Base-by-base conservation (phyloP, 1,284 basidiomycete species). In the Stygiomarasmius scandens region DNA sequence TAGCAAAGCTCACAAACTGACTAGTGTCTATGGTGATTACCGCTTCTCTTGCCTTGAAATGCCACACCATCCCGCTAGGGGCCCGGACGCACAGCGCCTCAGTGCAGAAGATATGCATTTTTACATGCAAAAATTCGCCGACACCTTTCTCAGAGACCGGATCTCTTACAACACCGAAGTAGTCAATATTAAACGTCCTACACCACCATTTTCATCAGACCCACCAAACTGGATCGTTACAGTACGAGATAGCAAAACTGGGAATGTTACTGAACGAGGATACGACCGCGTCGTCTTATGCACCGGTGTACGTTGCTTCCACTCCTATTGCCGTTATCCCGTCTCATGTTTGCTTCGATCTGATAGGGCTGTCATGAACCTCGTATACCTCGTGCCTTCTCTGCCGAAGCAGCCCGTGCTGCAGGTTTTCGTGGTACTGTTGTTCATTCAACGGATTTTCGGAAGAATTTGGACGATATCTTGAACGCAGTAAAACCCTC, bases 21-120 rank as follows among this genome's bases (percentile, higher is more conserved):
- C 25, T 29, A 87, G 85, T 59, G 83, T 86, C 2, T 77, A 85
- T 62, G 85, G 85, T 4, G 82, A 86, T 63, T 85, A 78, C 58
- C 65, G 74, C 8, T 85, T 87, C 65, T 86, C 85, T 2, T 61
- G 75, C 0, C 58, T 85, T 46, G 67, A 75, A 1, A 86, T 86
- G 84, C 74, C 76, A 1, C 65, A 59, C 8, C 55, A 72, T 23
- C 59, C 71, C 4, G 62, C 24, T 19, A 55, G 14, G 61, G 69
- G 48, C 73, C 68, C 55, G n/a, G 36, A 27, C 0, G 78, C 77
- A 1, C 78, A 75, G 2, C 76, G 80, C 0, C 72, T 85, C 19
- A 74, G 74, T 5, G 86, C 84, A 8, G 67, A 77, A 5, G 80
- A 83, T 58, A 73, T 87, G 74, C 71, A 69, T 1, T 62, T 65